Base-by-base conservation (phyloP, 345 rosid genomes). In the Aquilaria malaccensis region DNA sequence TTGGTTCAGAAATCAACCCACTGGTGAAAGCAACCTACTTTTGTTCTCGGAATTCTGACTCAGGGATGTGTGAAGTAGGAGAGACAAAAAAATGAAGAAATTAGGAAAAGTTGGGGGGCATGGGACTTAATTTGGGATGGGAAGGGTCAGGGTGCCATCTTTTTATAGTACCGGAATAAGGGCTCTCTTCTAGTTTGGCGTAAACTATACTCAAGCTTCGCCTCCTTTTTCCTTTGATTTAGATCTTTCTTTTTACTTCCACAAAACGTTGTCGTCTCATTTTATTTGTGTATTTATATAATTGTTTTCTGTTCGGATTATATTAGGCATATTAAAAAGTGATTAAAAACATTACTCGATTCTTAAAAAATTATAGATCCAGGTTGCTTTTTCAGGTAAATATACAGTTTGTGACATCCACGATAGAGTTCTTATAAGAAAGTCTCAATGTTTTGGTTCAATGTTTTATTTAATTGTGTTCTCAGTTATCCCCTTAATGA, bases 161-260 rank as follows among this genome's bases (percentile, higher is more conserved):
- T 52, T 71, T 72, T 79, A 75, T 79, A 67, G 77, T 52, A 62
- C 71, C 56, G 76, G 43, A 70, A 61, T 46, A 65, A 56, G 68
- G 78, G 67, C 67, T 79, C 76, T 56, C 43, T 4, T 37, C 43
- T 37, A 64, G 30, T 63, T 62, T 85, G 71, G 90, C 86, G 90
- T 85, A 65, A 82, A 82, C 75, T 1, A 80, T 70, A 85, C 90
- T 85, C 87, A 70, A 85, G 6, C 70, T 50, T 37, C 43, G 43
- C 2, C 43, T 37, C 7, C 43, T 22, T 22, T 22, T 22, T 22
- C 22, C 22, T 22, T 22, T 22, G 22, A 9, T 3, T 68, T 48
- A 29, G 52, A 32, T 9, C 5, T 59, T 70, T 69, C 73, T 65
- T 73, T 66, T 67, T 65, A 62, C 72, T 56, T 67, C 29, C 30